Conservation (phyloP, 2,329 filamentous ascomycete species). For the Neoascochyta sp. region DNA sequence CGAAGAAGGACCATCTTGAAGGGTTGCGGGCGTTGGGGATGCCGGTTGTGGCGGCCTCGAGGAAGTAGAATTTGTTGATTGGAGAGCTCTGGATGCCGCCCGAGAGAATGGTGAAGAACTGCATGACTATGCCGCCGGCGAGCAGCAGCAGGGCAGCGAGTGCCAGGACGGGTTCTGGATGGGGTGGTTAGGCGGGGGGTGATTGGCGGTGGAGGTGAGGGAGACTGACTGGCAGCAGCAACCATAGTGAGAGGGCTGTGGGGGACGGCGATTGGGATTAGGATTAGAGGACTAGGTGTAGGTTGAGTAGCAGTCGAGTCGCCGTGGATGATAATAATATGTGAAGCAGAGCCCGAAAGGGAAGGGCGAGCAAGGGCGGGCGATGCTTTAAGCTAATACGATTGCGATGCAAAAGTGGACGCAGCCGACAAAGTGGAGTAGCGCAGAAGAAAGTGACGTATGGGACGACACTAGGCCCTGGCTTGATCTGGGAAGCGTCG, state of each 20-base stretch:
- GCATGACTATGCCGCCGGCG: slow-evolving; percentile 59
- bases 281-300: slow-evolving; percentile 2
- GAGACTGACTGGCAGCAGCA: slow-evolving; percentile 17
- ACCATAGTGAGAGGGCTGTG: slow-evolving; percentile 5
- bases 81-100: slow-evolving; percentile 55
- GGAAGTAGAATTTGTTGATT: slow-evolving; percentile 77
- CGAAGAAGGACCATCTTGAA: slow-evolving; percentile 89
- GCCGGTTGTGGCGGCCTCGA: slow-evolving; percentile 70
- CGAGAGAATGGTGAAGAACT: slow-evolving; percentile 63
- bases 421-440: too few relatives aligned
- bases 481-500: too few relatives aligned
- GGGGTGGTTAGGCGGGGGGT: neutral
- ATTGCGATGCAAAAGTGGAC: too few relatives aligned
- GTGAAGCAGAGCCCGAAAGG: slow-evolving; percentile 1
- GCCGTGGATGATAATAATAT: neutral
- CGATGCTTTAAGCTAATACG: too few relatives aligned
- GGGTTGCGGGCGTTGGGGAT: slow-evolving; percentile 55
- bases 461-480: too few relatives aligned
- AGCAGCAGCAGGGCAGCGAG: slow-evolving; percentile 59
- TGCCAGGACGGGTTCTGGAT: slow-evolving; percentile 53
- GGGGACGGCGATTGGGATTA: slow-evolving; percentile 1
- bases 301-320: neutral
- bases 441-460: too few relatives aligned
- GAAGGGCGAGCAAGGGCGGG: too few relatives aligned
- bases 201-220: slow-evolving; percentile 1